phyloP scores from a whole-genome alignment of 1,284 basidiomycete genomes.

The Ceratobasidium theobromae region DNA sequence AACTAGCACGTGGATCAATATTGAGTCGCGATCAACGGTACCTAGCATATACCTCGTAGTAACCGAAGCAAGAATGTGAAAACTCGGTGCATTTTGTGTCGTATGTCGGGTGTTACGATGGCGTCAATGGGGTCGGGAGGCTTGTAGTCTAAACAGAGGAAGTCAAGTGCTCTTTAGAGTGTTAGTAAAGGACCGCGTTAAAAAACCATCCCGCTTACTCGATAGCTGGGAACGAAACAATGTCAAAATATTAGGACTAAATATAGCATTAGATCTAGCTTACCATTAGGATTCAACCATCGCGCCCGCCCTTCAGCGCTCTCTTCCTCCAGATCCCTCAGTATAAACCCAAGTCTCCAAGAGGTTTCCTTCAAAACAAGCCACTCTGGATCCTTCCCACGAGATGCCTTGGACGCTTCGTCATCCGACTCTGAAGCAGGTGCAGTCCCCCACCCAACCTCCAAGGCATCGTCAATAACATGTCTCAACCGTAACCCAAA shows the following conservation, averaged over 20 bases:
- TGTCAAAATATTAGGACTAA: constrained; percentile 5
- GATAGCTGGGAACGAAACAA: constrained; percentile 49
- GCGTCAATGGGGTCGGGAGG: constrained; percentile 70
- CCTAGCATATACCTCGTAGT: constrained; percentile 58
- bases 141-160: constrained; percentile 83
- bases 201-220: constrained; percentile 51
- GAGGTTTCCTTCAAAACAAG: constrained; percentile 62
- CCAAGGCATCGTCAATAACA: constrained; percentile 73
- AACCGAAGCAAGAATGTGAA: constrained; percentile 78
- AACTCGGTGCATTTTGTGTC: constrained; percentile 82
- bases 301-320: constrained; percentile 55
- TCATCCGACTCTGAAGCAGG: constrained; percentile 29
- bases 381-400: constrained; percentile 37
- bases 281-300: constrained; percentile 78
- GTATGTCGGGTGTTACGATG: constrained; percentile 64
- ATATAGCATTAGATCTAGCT: constrained; percentile 40
- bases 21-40: not conserved
- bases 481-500: constrained; percentile 77
- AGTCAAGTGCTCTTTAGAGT: constrained; percentile 74
- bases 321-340: constrained; percentile 66
- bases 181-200: not conserved
- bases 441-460: constrained; percentile 40
- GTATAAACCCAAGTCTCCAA: constrained; percentile 77
- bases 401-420: constrained; percentile 16
- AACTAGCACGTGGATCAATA: constrained; percentile 48